phyloP scores from a whole-genome alignment of 1,284 basidiomycete species.

The Tylopilus sp. region DNA sequence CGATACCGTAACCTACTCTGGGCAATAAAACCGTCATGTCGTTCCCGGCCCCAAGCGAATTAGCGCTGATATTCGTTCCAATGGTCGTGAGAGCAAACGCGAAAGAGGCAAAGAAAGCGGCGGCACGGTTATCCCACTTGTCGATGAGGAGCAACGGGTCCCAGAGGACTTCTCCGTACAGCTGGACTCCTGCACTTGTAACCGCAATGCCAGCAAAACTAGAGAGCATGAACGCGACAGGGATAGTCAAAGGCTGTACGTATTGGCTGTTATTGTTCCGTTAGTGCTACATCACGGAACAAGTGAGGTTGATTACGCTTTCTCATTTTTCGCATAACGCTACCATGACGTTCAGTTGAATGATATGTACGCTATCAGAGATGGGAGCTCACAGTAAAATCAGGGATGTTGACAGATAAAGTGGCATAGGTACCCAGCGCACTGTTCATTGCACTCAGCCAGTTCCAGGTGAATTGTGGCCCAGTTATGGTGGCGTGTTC shows the following conservation, averaged over 20 bases:
- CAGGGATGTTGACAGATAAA: conserved; percentile 55
- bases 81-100: conserved; percentile 58
- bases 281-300: conserved; percentile 6
- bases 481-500: conserved; percentile 34
- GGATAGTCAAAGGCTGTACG: conserved; percentile 56
- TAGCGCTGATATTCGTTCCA: conserved; percentile 63
- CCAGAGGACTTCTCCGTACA: conserved; percentile 37
- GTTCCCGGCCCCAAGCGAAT: conserved; percentile 61
- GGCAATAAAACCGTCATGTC: conserved; percentile 57
- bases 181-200: conserved; percentile 46
- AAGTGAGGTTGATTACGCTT: conserved; percentile 19
- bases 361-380: neutral
- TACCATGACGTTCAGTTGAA: conserved; percentile 9
- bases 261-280: conserved; percentile 39
- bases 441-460: conserved; percentile 53
- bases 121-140: conserved; percentile 60
- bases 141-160: conserved; percentile 48
- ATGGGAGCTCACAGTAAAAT: conserved; percentile 43
- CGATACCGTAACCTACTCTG: conserved; percentile 18
- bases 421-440: conserved; percentile 52
- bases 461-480: conserved; percentile 46
- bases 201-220: conserved; percentile 59
- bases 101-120: conserved; percentile 61
- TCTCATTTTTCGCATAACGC: conserved; percentile 33
- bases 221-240: conserved; percentile 51